Percentiles rank a stretch among this genome's conserved stretches.
Evolutionary conservation across 345 rosid species (phyloP).

Genomic region (Bretschneidera sinensis): DNA sequence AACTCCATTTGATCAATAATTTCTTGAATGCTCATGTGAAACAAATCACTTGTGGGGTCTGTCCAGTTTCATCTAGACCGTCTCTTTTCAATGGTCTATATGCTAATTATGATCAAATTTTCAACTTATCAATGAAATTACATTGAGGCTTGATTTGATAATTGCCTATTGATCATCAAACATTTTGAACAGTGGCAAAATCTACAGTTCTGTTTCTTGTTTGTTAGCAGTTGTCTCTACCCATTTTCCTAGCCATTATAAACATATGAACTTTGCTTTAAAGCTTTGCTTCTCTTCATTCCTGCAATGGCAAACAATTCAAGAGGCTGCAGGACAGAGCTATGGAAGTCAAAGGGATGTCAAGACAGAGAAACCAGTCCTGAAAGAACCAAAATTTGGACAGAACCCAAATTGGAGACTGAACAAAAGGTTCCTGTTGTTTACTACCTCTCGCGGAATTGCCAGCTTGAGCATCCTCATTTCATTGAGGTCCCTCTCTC

Average conservation of each 20-base stretch:
- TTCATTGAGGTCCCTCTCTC: slow-evolving; percentile 59
- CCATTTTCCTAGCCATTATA: background rate
- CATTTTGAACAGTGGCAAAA: slow-evolving; percentile 1
- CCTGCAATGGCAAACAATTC: slow-evolving; percentile 20
- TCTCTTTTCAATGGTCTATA: too few relatives aligned
- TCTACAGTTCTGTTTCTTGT: background rate
- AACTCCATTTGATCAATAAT: too few relatives aligned
- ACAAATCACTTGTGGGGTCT: too few relatives aligned
- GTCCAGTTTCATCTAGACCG: too few relatives aligned
- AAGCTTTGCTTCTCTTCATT: slow-evolving; percentile 6
- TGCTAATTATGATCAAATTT: too few relatives aligned
- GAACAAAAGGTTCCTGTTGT: slow-evolving; percentile 45
- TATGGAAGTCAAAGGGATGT: slow-evolving; percentile 5
- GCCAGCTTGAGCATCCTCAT: slow-evolving; percentile 76
- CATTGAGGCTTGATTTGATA: too few relatives aligned
- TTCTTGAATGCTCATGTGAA: too few relatives aligned
- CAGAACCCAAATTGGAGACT: slow-evolving; percentile 19
- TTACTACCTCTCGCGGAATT: slow-evolving; percentile 60
- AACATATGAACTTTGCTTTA: slow-evolving; percentile 5
- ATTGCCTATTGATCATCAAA: slow-evolving; percentile 4
- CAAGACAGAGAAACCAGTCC: slow-evolving; percentile 23
- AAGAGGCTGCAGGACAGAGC: slow-evolving; percentile 14
- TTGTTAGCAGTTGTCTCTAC: slow-evolving; percentile 2
- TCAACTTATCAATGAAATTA: too few relatives aligned
- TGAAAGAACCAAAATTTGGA: slow-evolving; percentile 25